These are phyloP conservation scores for Sisymbrium altissimum DNA, from an alignment of 345 rosid species.

Conservation along the genomic window DNA sequence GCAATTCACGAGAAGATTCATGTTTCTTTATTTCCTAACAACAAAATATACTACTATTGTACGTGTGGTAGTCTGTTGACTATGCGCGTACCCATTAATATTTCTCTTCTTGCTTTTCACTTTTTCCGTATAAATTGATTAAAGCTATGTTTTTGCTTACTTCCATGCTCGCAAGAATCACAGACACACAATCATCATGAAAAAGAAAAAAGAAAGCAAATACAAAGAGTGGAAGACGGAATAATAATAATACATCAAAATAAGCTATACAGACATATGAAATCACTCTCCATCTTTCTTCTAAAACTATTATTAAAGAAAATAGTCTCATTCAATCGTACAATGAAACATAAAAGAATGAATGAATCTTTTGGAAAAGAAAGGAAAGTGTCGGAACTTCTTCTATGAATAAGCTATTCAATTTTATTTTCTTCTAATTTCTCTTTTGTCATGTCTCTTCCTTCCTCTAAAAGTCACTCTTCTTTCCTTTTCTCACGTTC, in stretches of 20 bases:
- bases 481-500: conserved; percentile 31
- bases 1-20: conserved; percentile 35
- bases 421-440: neutral
- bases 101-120: conserved; percentile 17
- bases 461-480: conserved; percentile 25
- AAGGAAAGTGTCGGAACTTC: conserved; percentile 29
- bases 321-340: conserved; percentile 21
- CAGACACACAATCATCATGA: conserved; percentile 30
- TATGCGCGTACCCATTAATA: conserved; percentile 13
- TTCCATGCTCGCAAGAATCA: conserved; percentile 30
- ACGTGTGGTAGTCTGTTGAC: conserved; percentile 31
- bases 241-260: conserved; percentile 29
- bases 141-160: conserved; percentile 33
- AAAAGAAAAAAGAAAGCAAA: neutral
- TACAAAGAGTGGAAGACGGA: conserved; percentile 11
- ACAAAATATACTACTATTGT: conserved; percentile 20
- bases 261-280: conserved; percentile 1
- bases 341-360: conserved; percentile 28
- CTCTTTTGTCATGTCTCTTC: conserved; percentile 22
- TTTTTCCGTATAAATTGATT: conserved; percentile 5
- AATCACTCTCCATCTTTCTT: neutral
- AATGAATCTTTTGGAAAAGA: conserved; percentile 29
- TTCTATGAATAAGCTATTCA: conserved; percentile 32
- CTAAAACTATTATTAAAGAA: conserved; percentile 18
- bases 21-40: conserved; percentile 26